Evolutionary conservation across 768 basidiomycete genomes (phyloP), one percentile per base, ranked within the genome.

Genomic region (Mycena metata): DNA sequence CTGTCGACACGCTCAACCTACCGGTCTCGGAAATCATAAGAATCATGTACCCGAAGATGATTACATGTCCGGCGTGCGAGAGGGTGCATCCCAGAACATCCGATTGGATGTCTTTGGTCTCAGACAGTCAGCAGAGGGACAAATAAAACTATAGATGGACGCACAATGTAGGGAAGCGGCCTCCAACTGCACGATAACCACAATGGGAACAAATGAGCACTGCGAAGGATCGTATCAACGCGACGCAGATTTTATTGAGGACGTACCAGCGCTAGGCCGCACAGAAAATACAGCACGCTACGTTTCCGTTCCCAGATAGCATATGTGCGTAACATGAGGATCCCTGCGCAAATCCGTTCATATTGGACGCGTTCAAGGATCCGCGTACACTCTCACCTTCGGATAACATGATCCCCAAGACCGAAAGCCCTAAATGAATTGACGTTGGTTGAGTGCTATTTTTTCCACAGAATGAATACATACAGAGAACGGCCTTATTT

Each of bases 291-390:
- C 13, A 80, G 68, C 9, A 83, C 75, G 11, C 73, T 57, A 9
- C 78, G 81, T 59, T 75, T 79, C 19, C 83, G 74, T 67, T 81
- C 81, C 82, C 82, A 85, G 24, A 85, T 78, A 6, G 83, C 84
- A 60, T 83, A 83, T 10, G 83, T 84, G 6, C 83, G 82, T 9
- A 85, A 66, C 71, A 82, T 77, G 12, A 85, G 76, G 35, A 84
- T 82, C 6, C 72, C 81, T 84, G 58, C 7, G 12, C n/a, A 26
- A 26, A 3, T 30, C n/a, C 21, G 26, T 23, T 26, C 8, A 4
- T 51, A 60, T 21, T 36, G 21, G 8, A 51, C 13, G 19, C 15
- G 36, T 33, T 16, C 11, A 35, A 41, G 26, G 3, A 58, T 73
- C 15, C 17, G 45, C n/a, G 46, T 26, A 23, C 26, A 36, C 16